Conservation (phyloP, 2,329 filamentous ascomycete species). For the Aspergillus pseudonomiae region DNA sequence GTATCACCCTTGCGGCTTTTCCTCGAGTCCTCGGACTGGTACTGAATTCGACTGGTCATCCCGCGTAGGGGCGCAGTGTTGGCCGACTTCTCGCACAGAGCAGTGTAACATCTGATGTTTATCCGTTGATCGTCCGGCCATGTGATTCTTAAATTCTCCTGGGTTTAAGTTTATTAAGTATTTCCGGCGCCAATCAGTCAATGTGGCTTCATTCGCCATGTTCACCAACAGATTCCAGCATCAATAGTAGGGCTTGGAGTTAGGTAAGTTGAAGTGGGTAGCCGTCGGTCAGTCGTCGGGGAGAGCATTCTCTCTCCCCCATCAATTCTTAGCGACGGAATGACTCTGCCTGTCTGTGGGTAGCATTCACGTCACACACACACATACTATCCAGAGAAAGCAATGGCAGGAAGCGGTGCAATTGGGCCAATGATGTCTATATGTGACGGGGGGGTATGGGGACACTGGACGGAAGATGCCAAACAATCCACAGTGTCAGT, state of each 20-base stretch:
- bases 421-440: background rate
- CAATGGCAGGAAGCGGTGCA: background rate
- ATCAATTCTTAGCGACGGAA: background rate
- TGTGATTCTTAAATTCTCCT: constrained; percentile 3
- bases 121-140: background rate
- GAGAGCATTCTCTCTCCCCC: background rate
- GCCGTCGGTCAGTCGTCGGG: background rate
- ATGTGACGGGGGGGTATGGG: background rate
- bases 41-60: constrained; percentile 1
- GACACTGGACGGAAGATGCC: background rate
- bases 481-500: background rate
- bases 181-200: background rate
- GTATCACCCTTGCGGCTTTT: constrained; percentile 6
- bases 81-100: background rate
- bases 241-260: background rate
- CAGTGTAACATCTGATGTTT: constrained; percentile 5
- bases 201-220: background rate
- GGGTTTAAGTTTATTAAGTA: background rate
- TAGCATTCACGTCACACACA: background rate
- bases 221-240: background rate
- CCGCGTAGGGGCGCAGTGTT: background rate
- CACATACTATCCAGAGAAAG: background rate
- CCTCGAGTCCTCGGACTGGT: constrained; percentile 2
- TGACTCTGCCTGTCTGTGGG: background rate
- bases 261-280: background rate